Conservation (phyloP, 345 rosid species). For the Pistacia integerrima region DNA sequence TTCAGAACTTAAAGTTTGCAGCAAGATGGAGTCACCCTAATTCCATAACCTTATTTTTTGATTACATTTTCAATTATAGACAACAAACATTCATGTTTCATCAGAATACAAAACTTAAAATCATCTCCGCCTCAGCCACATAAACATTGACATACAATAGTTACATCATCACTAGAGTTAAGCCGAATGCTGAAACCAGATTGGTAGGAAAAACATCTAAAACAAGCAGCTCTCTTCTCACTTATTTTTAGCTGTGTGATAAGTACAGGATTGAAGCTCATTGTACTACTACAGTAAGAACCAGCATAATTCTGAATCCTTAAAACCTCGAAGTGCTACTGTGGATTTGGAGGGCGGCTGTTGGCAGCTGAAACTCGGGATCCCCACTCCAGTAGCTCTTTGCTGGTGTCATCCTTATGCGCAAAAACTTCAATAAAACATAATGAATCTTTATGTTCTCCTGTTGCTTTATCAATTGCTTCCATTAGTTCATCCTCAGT, state of each 20-base stretch:
- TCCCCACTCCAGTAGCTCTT: slow-evolving; percentile 85
- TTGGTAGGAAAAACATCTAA: background rate
- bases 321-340: slow-evolving; percentile 24
- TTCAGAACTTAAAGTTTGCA: too few species aligned
- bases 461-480: slow-evolving; percentile 47
- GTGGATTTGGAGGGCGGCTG: slow-evolving; percentile 75
- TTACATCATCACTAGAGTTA: background rate
- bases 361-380: slow-evolving; percentile 71
- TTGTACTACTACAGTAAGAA: background rate
- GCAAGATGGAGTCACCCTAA: too few species aligned
- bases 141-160: background rate
- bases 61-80: background rate
- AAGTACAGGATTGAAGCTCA: background rate
- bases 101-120: background rate
- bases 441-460: slow-evolving; percentile 47
- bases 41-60: too few species aligned
- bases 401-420: slow-evolving; percentile 81
- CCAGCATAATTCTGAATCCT: background rate
- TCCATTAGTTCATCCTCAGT: slow-evolving; percentile 53
- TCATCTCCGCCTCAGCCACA: background rate
- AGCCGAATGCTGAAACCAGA: background rate
- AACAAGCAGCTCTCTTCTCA: background rate
- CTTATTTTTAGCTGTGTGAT: slow-evolving; percentile 5
- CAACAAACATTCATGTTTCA: background rate
- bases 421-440: slow-evolving; percentile 67